phyloP scores from a whole-genome alignment of 805 yeast species.

The Candida pini region DNA sequence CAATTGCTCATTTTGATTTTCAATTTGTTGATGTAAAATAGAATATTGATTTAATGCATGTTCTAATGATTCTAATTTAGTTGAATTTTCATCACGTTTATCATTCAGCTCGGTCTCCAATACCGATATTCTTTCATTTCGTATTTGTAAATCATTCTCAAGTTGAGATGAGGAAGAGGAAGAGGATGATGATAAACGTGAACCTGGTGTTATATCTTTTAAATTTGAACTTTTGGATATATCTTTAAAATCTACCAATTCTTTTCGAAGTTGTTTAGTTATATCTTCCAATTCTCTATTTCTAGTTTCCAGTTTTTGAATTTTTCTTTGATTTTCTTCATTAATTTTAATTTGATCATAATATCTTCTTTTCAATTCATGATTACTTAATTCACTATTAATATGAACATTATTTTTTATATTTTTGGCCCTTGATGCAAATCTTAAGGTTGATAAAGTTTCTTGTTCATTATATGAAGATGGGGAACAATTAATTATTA shows the following conservation, averaged over 20 bases:
- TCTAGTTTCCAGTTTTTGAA: slow-evolving; percentile 20
- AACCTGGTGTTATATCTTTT: neutral
- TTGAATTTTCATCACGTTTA: slow-evolving; percentile 14
- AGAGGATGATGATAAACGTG: neutral
- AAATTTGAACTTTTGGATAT: slow-evolving; percentile 4
- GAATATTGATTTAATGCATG: slow-evolving; percentile 52
- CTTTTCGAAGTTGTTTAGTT: slow-evolving; percentile 34
- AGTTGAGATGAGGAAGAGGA: neutral
- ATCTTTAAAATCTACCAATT: slow-evolving; percentile 17
- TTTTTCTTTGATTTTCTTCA: slow-evolving; percentile 15
- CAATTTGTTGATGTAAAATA: slow-evolving; percentile 55
- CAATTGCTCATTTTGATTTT: slow-evolving; percentile 52
- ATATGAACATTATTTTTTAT: slow-evolving; percentile 61
- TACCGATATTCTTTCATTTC: slow-evolving; percentile 11
- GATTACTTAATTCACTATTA: slow-evolving; percentile 33
- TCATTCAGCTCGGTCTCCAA: slow-evolving; percentile 8
- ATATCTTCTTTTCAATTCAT: slow-evolving; percentile 19
- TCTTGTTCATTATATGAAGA: slow-evolving; percentile 50
- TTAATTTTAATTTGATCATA: slow-evolving; percentile 18
- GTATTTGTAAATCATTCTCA: slow-evolving; percentile 16
- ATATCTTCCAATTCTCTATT: slow-evolving; percentile 34
- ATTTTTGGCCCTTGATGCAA: slow-evolving; percentile 67
- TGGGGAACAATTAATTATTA: slow-evolving; percentile 72
- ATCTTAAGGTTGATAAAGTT: slow-evolving; percentile 66
- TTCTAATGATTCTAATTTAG: slow-evolving; percentile 49